Evolutionary conservation across 1,284 basidiomycete species (phyloP).

Genomic region (Fistulina hepatica): DNA sequence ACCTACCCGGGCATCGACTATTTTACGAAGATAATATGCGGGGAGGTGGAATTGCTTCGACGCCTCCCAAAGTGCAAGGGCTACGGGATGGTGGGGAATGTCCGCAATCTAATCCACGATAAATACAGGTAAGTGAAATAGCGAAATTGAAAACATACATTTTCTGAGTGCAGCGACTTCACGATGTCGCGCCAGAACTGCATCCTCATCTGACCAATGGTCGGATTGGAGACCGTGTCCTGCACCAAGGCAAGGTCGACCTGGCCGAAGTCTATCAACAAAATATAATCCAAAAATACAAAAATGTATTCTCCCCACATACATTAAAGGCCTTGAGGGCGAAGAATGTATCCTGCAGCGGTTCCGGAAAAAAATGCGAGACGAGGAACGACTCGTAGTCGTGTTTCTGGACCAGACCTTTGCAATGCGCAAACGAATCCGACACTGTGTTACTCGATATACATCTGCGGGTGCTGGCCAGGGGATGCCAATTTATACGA

Average conservation of each 20-base stretch:
- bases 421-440: constrained; percentile 52
- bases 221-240: constrained; percentile 68
- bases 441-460: constrained; percentile 10
- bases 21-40: constrained; percentile 72
- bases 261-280: too few species aligned
- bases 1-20: constrained; percentile 78
- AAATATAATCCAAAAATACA: too few species aligned
- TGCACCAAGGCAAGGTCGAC: constrained; percentile 77
- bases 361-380: constrained; percentile 66
- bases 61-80: constrained; percentile 60
- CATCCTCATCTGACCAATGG: constrained; percentile 81
- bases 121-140: constrained; percentile 5
- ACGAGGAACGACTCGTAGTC: constrained; percentile 77
- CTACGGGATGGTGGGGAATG: constrained; percentile 76
- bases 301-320: constrained; percentile 35
- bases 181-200: constrained; percentile 91
- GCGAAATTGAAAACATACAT: constrained; percentile 31
- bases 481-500: background rate
- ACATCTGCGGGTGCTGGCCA: constrained; percentile 1
- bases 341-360: constrained; percentile 60
- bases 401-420: constrained; percentile 55
- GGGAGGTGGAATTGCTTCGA: constrained; percentile 42
- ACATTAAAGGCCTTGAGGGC: constrained; percentile 85
- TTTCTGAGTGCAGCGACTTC: constrained; percentile 54
- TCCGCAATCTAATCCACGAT: constrained; percentile 27